A percentile compares a stretch with the other conserved stretches of the same genome.
phyloP scores from a whole-genome alignment of 2,329 filamentous ascomycete species.

The Chaetomiaceae sp. region DNA sequence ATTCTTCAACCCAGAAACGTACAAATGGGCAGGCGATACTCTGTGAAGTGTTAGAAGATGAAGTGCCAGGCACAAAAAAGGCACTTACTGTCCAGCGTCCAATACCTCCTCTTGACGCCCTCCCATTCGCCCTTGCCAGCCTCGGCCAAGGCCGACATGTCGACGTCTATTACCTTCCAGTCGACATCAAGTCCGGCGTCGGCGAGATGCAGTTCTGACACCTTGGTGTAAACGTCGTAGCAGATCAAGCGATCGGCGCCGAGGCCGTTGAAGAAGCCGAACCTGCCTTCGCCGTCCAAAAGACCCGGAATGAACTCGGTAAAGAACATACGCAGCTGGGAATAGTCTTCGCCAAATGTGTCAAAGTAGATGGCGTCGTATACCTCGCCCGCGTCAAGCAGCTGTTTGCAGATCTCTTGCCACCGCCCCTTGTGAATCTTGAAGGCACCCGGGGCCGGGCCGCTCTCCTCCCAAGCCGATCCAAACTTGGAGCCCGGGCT shows the following conservation, averaged over 20 bases:
- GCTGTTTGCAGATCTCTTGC: constrained; percentile 70
- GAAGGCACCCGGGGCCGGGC: constrained; percentile 61
- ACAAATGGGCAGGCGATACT: constrained; percentile 69
- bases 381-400: constrained; percentile 62
- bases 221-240: constrained; percentile 93
- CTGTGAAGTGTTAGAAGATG: constrained; percentile 30
- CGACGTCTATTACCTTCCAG: constrained; percentile 74
- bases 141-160: constrained; percentile 58
- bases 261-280: constrained; percentile 86
- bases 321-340: constrained; percentile 80
- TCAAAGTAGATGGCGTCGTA: constrained; percentile 96
- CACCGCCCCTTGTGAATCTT: constrained; percentile 70
- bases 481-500: constrained; percentile 48
- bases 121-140: constrained; percentile 75
- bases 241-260: constrained; percentile 89
- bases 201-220: constrained; percentile 83
- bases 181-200: constrained; percentile 87
- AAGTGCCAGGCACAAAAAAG: constrained; percentile 6
- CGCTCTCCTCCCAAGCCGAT: constrained; percentile 48
- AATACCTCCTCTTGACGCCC: constrained; percentile 83
- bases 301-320: constrained; percentile 78
- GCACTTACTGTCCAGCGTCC: constrained; percentile 68
- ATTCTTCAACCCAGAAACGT: constrained; percentile 53
- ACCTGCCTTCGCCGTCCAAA: constrained; percentile 66
- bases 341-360: constrained; percentile 93